Evolutionary conservation across 2,329 filamentous ascomycete species (phyloP).

Genomic region (Clonostachys solani): DNA sequence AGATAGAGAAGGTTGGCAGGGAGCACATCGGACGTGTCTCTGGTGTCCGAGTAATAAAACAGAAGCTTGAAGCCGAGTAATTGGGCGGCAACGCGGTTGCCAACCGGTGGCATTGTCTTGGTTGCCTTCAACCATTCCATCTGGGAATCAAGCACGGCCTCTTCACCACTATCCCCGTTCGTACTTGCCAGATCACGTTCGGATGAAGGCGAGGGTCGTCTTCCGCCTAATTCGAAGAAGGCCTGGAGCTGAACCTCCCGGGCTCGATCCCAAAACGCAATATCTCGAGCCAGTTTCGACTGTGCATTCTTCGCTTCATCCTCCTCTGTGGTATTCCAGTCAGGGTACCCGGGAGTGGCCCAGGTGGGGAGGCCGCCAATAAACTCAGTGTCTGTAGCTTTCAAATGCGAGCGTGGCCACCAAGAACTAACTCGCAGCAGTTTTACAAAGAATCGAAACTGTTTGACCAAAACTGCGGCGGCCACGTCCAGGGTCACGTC

Average conservation of each 20-base stretch:
- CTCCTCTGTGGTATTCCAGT: slow-evolving; percentile 62
- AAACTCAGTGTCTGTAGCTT: slow-evolving; percentile 37
- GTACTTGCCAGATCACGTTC: slow-evolving; percentile 21
- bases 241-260: slow-evolving; percentile 72
- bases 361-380: slow-evolving; percentile 73
- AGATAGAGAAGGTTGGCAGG: slow-evolving; percentile 93
- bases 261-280: slow-evolving; percentile 77
- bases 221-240: slow-evolving; percentile 83
- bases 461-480: slow-evolving; percentile 87
- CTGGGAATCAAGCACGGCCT: slow-evolving; percentile 50
- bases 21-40: slow-evolving; percentile 70
- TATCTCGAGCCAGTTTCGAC: slow-evolving; percentile 62
- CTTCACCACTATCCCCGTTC: slow-evolving; percentile 28
- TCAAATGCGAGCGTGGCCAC: slow-evolving; percentile 72
- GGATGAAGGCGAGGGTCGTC: slow-evolving; percentile 47
- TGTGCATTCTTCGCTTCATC: slow-evolving; percentile 57
- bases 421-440: slow-evolving; percentile 88
- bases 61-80: slow-evolving; percentile 94
- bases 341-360: slow-evolving; percentile 70
- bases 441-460: slow-evolving; percentile 92
- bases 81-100: slow-evolving; percentile 90
- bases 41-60: slow-evolving; percentile 82
- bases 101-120: slow-evolving; percentile 74
- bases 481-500: slow-evolving; percentile 96
- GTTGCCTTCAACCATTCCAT: slow-evolving; percentile 77